Conservation (phyloP, 345 rosid genomes). For the Salix dunnii region DNA sequence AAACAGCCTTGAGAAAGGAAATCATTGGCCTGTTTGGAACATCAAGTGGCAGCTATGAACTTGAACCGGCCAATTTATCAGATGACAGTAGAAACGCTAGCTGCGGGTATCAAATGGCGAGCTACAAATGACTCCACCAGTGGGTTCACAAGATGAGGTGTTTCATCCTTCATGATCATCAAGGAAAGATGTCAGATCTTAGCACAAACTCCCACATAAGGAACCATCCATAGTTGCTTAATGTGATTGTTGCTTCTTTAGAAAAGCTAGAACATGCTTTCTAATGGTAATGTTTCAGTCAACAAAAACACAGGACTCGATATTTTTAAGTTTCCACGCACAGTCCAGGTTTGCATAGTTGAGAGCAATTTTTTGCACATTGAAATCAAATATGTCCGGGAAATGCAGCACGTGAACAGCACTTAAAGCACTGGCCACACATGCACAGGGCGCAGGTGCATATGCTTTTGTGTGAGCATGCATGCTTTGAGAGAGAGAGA, state of each 20-base stretch:
- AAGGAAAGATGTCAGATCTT: neutral
- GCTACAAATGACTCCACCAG: constrained; percentile 74
- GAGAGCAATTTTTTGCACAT: too few species aligned
- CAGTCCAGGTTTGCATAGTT: too few species aligned
- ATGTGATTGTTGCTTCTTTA: neutral
- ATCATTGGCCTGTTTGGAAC: neutral
- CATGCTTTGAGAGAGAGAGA: neutral
- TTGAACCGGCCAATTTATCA: constrained; percentile 13
- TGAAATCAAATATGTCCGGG: neutral
- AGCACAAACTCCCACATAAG: neutral
- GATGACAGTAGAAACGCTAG: constrained; percentile 18
- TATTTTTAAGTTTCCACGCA: too few species aligned
- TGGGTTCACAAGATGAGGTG: constrained; percentile 83
- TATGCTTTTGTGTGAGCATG: neutral
- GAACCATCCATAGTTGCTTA: neutral
- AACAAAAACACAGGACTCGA: too few species aligned
- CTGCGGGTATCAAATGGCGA: constrained; percentile 37
- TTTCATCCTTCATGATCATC: constrained; percentile 63
- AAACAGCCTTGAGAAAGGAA: neutral
- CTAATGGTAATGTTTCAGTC: too few species aligned
- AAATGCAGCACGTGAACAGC: constrained; percentile 2
- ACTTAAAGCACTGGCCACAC: neutral
- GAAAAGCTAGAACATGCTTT: too few species aligned
- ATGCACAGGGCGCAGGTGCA: neutral
- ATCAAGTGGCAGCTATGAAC: neutral